Conservation (phyloP, 1,284 basidiomycete genomes). For the Ganoderma multipileum region DNA sequence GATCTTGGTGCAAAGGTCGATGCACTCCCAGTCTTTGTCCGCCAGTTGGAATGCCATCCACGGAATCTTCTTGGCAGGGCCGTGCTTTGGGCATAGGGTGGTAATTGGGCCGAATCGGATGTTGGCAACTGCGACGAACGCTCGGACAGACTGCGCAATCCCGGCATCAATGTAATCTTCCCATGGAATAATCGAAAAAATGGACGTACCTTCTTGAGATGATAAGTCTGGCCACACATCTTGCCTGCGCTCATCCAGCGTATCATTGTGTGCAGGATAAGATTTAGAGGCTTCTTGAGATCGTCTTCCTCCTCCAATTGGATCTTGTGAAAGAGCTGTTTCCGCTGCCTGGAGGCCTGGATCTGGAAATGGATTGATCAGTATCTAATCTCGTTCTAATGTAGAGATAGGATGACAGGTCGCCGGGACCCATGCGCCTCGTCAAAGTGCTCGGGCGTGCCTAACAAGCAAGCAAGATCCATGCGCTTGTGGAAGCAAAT, state of each 20-base stretch:
- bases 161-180: too few species aligned
- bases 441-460: too few species aligned
- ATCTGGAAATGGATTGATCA: too few species aligned
- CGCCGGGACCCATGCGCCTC: too few species aligned
- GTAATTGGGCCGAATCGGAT: conserved; percentile 38
- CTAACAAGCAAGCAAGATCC: too few species aligned
- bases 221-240: not conserved
- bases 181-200: too few species aligned
- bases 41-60: conserved; percentile 35
- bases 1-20: conserved; percentile 17
- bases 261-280: not conserved
- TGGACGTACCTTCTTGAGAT: not conserved
- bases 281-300: not conserved
- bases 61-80: conserved; percentile 33
- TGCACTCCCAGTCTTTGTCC: conserved; percentile 31
- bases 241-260: not conserved
- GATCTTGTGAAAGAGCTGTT: not conserved
- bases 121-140: conserved; percentile 32
- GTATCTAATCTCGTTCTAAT: too few species aligned
- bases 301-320: not conserved
- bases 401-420: too few species aligned
- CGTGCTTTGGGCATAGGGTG: conserved; percentile 20
- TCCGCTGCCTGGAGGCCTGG: not conserved
- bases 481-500: too few species aligned
- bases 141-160: conserved; percentile 26